phyloP scores from a whole-genome alignment of 164 flowering plant genomes.

The Akebia trifoliata region DNA sequence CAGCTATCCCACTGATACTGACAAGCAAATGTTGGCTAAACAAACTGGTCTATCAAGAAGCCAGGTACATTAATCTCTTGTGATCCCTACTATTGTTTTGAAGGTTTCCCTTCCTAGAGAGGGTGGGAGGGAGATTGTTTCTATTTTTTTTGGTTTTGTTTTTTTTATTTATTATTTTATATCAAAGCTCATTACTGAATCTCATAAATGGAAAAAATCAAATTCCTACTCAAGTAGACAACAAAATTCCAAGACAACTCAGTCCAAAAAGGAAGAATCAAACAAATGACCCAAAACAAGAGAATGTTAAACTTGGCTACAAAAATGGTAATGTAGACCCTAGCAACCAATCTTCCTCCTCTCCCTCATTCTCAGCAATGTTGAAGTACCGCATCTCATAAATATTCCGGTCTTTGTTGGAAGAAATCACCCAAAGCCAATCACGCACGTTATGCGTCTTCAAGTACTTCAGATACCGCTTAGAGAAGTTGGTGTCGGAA shows the following conservation, averaged over 20 bases:
- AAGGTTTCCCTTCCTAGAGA: no score
- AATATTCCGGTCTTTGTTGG: conserved; percentile 63
- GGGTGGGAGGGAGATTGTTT: no score
- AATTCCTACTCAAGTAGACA: no score
- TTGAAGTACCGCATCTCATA: conserved; percentile 76
- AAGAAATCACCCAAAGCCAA: conserved; percentile 73
- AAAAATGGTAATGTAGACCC: background rate
- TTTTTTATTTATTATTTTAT: no score
- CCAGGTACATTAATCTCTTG: conserved; percentile 43
- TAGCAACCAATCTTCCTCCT: conserved; percentile 35
- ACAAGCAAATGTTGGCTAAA: conserved; percentile 83
- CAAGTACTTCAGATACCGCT: conserved; percentile 58
- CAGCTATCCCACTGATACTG: conserved; percentile 88
- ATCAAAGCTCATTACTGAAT: no score
- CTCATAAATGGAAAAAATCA: no score
- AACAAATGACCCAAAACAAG: background rate
- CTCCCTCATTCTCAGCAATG: conserved; percentile 75
- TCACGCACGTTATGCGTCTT: conserved; percentile 77
- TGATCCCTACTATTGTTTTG: background rate
- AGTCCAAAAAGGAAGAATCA: no score
- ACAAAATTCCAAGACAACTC: background rate
- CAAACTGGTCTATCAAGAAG: conserved; percentile 82
- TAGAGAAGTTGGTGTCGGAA: conserved; percentile 49
- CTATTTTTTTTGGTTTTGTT: background rate
- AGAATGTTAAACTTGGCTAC: background rate